These are phyloP conservation scores for Pascua sp. DNA, from an alignment of 1,284 basidiomycete species.

Conservation along the genomic window DNA sequence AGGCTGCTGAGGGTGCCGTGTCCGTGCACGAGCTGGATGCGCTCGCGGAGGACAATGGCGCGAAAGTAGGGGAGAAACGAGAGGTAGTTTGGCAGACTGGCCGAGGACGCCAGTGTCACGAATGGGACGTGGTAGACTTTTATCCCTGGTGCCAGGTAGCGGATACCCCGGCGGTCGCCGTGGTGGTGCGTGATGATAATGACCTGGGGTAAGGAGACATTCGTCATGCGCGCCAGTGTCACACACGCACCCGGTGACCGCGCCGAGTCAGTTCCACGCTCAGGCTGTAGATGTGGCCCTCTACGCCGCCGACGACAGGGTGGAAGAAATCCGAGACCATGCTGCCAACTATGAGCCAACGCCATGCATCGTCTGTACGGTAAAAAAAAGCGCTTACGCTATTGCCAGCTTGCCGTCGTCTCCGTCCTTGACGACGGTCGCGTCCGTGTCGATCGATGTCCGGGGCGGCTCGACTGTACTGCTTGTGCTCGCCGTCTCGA, in stretches of 20 bases:
- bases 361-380: constrained; percentile 27
- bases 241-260: constrained; percentile 71
- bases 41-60: constrained; percentile 80
- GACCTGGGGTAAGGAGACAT: constrained; percentile 58
- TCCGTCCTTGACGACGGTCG: neutral
- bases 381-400: constrained; percentile 27
- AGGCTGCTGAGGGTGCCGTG: constrained; percentile 87
- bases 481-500: constrained; percentile 1
- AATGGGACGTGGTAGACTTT: constrained; percentile 96
- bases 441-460: neutral
- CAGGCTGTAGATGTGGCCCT: constrained; percentile 93
- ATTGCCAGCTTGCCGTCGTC: constrained; percentile 11
- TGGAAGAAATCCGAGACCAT: constrained; percentile 98
- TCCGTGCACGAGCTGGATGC: constrained; percentile 82
- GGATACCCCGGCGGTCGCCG: constrained; percentile 75
- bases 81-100: constrained; percentile 92
- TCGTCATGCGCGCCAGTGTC: neutral
- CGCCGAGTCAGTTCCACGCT: constrained; percentile 73
- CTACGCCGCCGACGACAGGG: constrained; percentile 91
- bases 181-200: constrained; percentile 93
- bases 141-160: constrained; percentile 68
- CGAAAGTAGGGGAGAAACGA: constrained; percentile 86
- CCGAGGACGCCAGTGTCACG: constrained; percentile 77
- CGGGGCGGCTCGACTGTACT: constrained; percentile 1
- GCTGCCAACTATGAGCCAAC: constrained; percentile 24